phyloP scores from a whole-genome alignment of 495 filamentous ascomycete species.

The Hypoxylon cercidicola region DNA sequence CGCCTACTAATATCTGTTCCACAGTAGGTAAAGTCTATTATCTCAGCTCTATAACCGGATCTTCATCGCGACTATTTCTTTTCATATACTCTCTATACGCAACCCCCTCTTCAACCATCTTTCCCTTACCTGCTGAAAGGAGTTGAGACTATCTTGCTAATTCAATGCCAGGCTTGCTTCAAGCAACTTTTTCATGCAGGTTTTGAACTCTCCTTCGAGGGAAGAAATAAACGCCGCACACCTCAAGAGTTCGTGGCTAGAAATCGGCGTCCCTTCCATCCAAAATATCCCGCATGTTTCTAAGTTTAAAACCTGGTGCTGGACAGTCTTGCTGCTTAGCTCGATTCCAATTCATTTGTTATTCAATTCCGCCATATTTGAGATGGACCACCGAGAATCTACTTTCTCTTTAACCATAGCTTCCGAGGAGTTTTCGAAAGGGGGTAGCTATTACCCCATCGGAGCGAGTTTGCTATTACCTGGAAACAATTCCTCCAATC shows the following conservation, averaged over 20 bases:
- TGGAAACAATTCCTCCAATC: no score
- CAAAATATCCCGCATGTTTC: slow-evolving; percentile 46
- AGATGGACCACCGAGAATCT: slow-evolving; percentile 25
- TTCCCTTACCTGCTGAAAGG: no score
- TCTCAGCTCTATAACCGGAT: no score
- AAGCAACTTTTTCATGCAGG: slow-evolving; percentile 55
- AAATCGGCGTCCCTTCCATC: slow-evolving; percentile 54
- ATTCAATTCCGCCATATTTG: slow-evolving; percentile 39
- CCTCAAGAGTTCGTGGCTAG: slow-evolving; percentile 47
- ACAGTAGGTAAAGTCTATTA: background rate
- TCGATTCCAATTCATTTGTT: slow-evolving; percentile 48
- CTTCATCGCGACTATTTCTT: no score
- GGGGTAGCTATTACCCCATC: no score
- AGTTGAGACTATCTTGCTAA: no score
- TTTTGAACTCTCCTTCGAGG: slow-evolving; percentile 51
- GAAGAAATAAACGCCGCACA: slow-evolving; percentile 54
- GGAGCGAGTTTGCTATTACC: no score
- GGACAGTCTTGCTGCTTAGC: slow-evolving; percentile 41
- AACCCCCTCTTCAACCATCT: no score
- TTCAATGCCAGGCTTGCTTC: slow-evolving; percentile 33
- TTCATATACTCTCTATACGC: no score
- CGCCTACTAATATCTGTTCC: no score
- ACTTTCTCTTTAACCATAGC: no score
- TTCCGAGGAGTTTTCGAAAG: no score
- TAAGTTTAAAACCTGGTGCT: slow-evolving; percentile 36